Evolutionary conservation across 2,329 filamentous ascomycete species (phyloP), one percentile per base, ranked within the genome.

Genomic region (Scytalidium sp.): DNA sequence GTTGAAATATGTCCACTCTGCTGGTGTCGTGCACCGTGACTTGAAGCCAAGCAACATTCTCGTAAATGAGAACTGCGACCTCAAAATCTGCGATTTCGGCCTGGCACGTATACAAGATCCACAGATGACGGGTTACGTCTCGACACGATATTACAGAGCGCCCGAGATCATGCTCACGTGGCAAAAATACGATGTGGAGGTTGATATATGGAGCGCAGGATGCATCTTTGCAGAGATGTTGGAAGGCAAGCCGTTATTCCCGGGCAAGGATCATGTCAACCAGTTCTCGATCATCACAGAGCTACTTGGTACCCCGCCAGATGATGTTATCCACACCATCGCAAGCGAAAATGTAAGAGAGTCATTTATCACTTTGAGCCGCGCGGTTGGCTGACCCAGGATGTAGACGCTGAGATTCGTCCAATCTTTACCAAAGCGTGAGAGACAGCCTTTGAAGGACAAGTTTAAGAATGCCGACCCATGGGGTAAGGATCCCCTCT

Each of bases 151-250:
- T 79, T 99, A 99, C 80, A 86, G 94, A 65, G 94, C 94, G 8
- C 94, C 94, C 17, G 94, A 99, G 73, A 99, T 99, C 68, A 99
- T 99, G 94, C 90, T 99, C 67, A 97, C 94, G 57, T 99, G 94
- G 94, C 94, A 99, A 78, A 99, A 99, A 76, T 99, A 99, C 73
- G 94, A 99, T 62, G 86, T 97, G 43, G 94, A 97, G 75, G 94
- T 99, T 51, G 94, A 99, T 69, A 96, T 99, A 67, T 99, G 94
- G 94, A 97, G 94, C 68, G 93, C 93, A 17, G 94, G 94, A 53
- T 99, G 94, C 73, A 99, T 99, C 67, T 97, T 99, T 63, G 94
- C 94, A 40, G 94, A 99, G 75, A 99, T 99, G 94, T 81, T 99
- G 52, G 93, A 97, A 74, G 94, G 94, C 67, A 97, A 97, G 75